These are phyloP conservation scores for Ligustrum vulgare DNA, from an alignment of 257 asterid genomes.

Conservation along the genomic window DNA sequence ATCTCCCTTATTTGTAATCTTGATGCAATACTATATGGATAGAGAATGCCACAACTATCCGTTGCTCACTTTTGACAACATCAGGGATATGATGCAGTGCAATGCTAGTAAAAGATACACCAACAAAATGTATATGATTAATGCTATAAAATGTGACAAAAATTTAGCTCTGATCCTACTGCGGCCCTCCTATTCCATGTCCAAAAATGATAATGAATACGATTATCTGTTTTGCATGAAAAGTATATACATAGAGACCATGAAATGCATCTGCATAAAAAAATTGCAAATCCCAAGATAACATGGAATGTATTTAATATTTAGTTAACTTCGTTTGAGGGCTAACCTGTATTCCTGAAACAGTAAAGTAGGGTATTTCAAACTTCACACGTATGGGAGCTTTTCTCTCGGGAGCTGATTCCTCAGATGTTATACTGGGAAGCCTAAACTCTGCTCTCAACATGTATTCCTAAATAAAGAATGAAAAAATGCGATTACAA, in stretches of 20 bases:
- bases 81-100: background rate
- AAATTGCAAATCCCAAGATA: background rate
- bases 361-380: slow-evolving; percentile 98
- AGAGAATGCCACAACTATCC: background rate
- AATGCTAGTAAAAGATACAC: background rate
- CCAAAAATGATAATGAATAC: background rate
- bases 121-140: too few relatives aligned
- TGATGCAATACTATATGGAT: background rate
- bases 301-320: background rate
- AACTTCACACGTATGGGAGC: slow-evolving; percentile 98
- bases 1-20: background rate
- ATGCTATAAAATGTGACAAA: background rate
- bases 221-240: background rate
- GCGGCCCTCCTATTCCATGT: background rate
- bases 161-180: background rate
- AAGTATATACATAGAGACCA: background rate
- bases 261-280: background rate
- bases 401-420: slow-evolving; percentile 82
- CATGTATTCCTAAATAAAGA: slow-evolving; percentile 77
- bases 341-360: slow-evolving; percentile 97
- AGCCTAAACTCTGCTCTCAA: slow-evolving; percentile 94
- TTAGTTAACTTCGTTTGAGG: background rate
- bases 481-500: slow-evolving; percentile 10
- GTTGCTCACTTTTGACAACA: background rate
- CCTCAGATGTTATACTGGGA: slow-evolving; percentile 94